Percentiles rank a stretch among this genome's conserved stretches.
Conservation (phyloP, 257 asterid species). For the Galeopsis tetrahit region DNA sequence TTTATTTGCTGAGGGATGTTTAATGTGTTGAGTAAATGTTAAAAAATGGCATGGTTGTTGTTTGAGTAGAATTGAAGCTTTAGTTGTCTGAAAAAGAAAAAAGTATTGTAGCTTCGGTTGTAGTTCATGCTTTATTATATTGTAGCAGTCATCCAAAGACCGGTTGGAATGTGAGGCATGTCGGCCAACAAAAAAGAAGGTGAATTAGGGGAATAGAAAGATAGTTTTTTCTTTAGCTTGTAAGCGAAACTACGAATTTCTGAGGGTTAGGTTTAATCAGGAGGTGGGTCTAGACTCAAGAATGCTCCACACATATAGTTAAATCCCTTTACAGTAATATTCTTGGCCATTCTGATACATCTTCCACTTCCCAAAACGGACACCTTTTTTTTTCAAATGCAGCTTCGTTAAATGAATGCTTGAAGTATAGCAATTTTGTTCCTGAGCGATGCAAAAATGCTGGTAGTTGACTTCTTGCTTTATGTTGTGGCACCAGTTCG, state of each 20-base stretch:
- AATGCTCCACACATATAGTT: conserved; percentile 3
- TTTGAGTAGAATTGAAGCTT: conserved; percentile 13
- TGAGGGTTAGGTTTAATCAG: conserved; percentile 5
- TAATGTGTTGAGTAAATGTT: background rate
- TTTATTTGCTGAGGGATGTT: background rate
- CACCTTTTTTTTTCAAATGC: background rate
- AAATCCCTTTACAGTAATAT: background rate
- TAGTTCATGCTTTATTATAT: background rate
- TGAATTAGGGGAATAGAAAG: background rate
- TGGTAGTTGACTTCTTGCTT: conserved; percentile 9
- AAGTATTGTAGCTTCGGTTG: background rate
- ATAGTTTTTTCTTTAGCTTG: background rate
- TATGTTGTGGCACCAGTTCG: background rate
- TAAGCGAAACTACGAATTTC: conserved; percentile 1
- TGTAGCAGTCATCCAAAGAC: background rate
- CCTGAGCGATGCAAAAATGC: background rate
- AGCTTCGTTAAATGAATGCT: background rate
- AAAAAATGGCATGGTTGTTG: background rate
- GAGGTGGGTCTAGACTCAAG: background rate
- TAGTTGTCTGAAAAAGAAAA: background rate
- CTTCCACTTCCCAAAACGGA: background rate
- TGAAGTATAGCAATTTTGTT: background rate
- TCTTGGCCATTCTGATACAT: background rate
- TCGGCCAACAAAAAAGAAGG: background rate
- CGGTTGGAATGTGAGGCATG: background rate